Percentiles rank a stretch among this genome's conserved stretches.
Conservation (phyloP, 2,329 filamentous ascomycete species). For the Chaetomiaceae sp. region DNA sequence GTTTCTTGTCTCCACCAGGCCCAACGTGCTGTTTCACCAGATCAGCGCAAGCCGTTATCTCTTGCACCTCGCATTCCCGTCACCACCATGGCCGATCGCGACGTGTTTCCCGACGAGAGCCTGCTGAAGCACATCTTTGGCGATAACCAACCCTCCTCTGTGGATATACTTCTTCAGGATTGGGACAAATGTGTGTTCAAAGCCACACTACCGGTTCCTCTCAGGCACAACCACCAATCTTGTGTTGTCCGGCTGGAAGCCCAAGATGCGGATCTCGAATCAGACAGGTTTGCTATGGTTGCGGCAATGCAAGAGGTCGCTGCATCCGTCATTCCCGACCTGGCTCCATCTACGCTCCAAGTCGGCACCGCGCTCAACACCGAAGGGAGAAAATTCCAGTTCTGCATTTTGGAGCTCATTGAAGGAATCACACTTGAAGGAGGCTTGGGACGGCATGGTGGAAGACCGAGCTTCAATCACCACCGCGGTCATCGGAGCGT, state of each 20-base stretch:
- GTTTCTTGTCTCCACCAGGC: too few species aligned
- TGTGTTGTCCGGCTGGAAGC: neutral
- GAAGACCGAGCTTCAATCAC: neutral
- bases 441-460: neutral
- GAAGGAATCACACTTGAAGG: neutral
- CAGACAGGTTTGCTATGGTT: neutral
- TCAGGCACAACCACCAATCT: neutral
- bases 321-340: neutral
- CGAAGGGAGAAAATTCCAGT: neutral
- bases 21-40: too few species aligned
- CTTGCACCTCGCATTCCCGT: too few species aligned
- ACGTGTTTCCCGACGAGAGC: neutral
- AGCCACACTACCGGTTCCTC: neutral
- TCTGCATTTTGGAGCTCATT: neutral
- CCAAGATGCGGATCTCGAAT: neutral
- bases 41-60: too few species aligned
- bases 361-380: neutral
- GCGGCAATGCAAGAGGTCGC: neutral
- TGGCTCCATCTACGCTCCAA: neutral
- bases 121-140: neutral
- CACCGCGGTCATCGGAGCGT: neutral
- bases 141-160: neutral
- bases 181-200: slow-evolving; percentile 3
- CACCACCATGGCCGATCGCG: neutral
- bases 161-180: neutral